A percentile compares a stretch with the other conserved stretches of the same genome.
These are phyloP conservation scores for Talaromyces sp. DNA, from an alignment of 2,329 filamentous ascomycete species.

Conservation along the genomic window DNA sequence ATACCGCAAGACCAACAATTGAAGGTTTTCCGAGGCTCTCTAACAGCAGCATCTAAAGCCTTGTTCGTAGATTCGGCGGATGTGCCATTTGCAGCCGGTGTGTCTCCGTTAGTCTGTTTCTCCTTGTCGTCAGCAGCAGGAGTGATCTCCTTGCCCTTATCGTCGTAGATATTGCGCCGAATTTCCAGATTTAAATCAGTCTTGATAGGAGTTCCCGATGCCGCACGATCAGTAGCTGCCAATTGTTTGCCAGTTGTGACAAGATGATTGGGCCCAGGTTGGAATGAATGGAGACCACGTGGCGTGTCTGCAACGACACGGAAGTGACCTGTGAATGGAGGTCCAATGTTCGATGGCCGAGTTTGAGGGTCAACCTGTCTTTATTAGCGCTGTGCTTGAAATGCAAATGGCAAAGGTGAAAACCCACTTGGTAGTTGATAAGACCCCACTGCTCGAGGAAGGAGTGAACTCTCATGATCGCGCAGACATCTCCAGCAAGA, in stretches of 20 bases:
- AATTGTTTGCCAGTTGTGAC: constrained; percentile 57
- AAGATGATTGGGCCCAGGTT: constrained; percentile 74
- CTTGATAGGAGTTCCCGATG: constrained; percentile 64
- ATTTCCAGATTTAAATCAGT: constrained; percentile 86
- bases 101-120: constrained; percentile 63
- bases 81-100: constrained; percentile 59
- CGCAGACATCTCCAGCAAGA: constrained; percentile 92
- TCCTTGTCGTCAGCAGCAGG: constrained; percentile 41
- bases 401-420: constrained; percentile 22
- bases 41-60: constrained; percentile 55
- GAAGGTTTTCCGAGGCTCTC: constrained; percentile 60
- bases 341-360: constrained; percentile 88
- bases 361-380: constrained; percentile 88
- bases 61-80: constrained; percentile 59
- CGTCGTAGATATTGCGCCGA: constrained; percentile 91
- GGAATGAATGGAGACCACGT: constrained; percentile 88
- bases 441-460: constrained; percentile 98
- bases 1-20: constrained; percentile 89
- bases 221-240: constrained; percentile 65
- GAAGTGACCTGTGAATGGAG: constrained; percentile 96
- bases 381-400: background rate
- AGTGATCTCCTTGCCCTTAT: constrained; percentile 77
- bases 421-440: constrained; percentile 90
- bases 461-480: constrained; percentile 97
- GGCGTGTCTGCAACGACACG: constrained; percentile 93